Evolutionary conservation across 2,329 filamentous ascomycete genomes (phyloP).

Genomic region (Drechslerella dactyloides): DNA sequence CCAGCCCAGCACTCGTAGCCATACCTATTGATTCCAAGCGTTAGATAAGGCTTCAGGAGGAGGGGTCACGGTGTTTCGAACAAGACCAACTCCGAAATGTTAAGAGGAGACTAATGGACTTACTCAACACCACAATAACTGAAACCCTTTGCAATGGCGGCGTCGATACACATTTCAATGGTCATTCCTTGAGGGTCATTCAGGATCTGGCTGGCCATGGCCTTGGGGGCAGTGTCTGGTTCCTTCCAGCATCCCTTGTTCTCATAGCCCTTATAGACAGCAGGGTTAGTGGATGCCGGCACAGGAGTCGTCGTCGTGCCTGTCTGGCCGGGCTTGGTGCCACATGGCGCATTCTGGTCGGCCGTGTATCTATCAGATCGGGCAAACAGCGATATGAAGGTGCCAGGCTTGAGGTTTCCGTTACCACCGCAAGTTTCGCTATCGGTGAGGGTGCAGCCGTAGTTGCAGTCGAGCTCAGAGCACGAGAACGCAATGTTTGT

Average conservation of each 20-base stretch:
- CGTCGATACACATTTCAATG: slow-evolving; percentile 46
- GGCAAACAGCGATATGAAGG: slow-evolving; percentile 63
- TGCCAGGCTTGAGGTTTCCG: slow-evolving; percentile 57
- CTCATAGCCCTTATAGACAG: slow-evolving; percentile 31
- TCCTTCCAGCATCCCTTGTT: slow-evolving; percentile 30
- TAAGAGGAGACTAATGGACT: slow-evolving; percentile 13
- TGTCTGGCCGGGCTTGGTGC: slow-evolving; percentile 23
- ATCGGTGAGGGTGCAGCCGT: slow-evolving; percentile 21
- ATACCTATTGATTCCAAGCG: slow-evolving; percentile 11
- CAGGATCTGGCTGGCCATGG: neutral
- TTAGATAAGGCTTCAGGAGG: neutral
- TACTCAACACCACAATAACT: slow-evolving; percentile 57
- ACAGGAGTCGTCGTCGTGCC: slow-evolving; percentile 9
- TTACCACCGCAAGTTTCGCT: slow-evolving; percentile 63
- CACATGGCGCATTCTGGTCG: slow-evolving; percentile 52
- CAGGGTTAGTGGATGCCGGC: slow-evolving; percentile 16
- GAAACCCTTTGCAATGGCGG: slow-evolving; percentile 50
- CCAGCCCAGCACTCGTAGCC: slow-evolving; percentile 51
- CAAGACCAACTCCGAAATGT: neutral
- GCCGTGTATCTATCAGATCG: slow-evolving; percentile 55
- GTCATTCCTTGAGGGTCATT: slow-evolving; percentile 26
- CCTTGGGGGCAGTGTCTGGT: slow-evolving; percentile 1
- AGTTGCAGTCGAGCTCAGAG: slow-evolving; percentile 58
- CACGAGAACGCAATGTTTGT: slow-evolving; percentile 59
- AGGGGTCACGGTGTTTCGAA: too few relatives aligned